phyloP scores from a whole-genome alignment of 371 early-diverging fungal genomes.

The Nematocida sp. region DNA sequence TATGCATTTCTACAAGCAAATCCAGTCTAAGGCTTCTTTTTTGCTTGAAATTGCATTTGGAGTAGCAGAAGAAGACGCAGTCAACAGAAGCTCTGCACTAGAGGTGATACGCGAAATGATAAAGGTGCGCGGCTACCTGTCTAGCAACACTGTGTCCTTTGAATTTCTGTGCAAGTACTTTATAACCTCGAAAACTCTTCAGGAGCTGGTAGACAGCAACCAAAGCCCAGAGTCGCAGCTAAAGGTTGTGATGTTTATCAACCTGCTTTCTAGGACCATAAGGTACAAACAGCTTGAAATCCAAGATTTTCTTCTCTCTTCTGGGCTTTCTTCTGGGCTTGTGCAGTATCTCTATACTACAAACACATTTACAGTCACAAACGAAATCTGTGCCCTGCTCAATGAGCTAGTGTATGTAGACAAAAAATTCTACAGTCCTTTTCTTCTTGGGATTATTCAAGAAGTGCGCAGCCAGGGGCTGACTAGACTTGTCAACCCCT shows the following conservation, averaged over 20 bases:
- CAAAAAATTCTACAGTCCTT: conserved; percentile 17
- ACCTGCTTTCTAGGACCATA: conserved; percentile 11
- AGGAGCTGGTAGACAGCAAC: background rate
- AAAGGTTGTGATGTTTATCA: conserved; percentile 10
- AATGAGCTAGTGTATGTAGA: conserved; percentile 38
- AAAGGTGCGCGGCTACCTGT: conserved; percentile 2
- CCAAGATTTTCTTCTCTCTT: background rate
- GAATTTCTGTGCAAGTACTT: conserved; percentile 1
- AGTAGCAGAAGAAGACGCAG: conserved; percentile 4
- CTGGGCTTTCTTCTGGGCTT: background rate
- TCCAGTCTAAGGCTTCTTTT: background rate
- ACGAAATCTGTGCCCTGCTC: conserved; percentile 32
- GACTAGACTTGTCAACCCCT: background rate
- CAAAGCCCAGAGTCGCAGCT: background rate
- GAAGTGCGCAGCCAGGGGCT: background rate
- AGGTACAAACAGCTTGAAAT: background rate
- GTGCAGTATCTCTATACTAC: conserved; percentile 8
- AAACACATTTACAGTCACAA: conserved; percentile 27
- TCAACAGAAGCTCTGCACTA: conserved; percentile 36
- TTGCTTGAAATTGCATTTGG: conserved; percentile 19
- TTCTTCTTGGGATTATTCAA: conserved; percentile 10
- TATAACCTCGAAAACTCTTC: background rate
- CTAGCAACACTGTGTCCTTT: background rate
- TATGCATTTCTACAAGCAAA: conserved; percentile 33
- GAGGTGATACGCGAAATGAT: conserved; percentile 40